These are phyloP conservation scores for Dissophora globulifera DNA, from an alignment of 192 early-diverging fungal genomes.

Conservation along the genomic window DNA sequence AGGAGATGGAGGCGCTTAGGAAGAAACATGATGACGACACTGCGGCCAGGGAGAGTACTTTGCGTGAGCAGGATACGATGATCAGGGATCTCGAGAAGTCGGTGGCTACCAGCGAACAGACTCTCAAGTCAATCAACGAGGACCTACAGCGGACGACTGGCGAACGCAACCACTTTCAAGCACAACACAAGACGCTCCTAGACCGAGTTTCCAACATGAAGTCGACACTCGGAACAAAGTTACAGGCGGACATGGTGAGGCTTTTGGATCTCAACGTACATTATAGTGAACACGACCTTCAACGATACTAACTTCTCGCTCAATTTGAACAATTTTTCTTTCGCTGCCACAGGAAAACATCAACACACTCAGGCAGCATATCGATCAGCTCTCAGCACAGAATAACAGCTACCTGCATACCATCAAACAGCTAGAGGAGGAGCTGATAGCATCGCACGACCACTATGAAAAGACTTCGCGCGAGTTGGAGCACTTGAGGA, in stretches of 20 bases:
- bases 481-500: conserved; percentile 67
- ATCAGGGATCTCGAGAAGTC: conserved; percentile 27
- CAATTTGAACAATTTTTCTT: not conserved
- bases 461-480: conserved; percentile 57
- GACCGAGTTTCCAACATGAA: conserved; percentile 85
- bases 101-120: conserved; percentile 8
- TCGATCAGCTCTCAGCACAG: conserved; percentile 65
- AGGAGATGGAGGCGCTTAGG: conserved; percentile 45
- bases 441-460: conserved; percentile 57
- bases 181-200: conserved; percentile 75
- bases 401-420: conserved; percentile 68
- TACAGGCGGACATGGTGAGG: conserved; percentile 81
- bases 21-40: conserved; percentile 44
- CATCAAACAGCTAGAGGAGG: conserved; percentile 59
- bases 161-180: conserved; percentile 62
- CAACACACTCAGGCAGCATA: conserved; percentile 64
- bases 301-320: not conserved
- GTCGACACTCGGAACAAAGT: conserved; percentile 79
- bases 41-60: not conserved
- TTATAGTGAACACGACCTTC: too few relatives aligned
- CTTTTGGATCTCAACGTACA: too few relatives aligned
- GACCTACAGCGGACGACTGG: conserved; percentile 49
- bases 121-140: conserved; percentile 20
- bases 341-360: conserved; percentile 58
- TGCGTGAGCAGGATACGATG: conserved; percentile 12